A percentile compares a stretch with the other conserved stretches of the same genome.
Conservation (phyloP, 768 basidiomycete species). For the Gyrodon lividus region DNA sequence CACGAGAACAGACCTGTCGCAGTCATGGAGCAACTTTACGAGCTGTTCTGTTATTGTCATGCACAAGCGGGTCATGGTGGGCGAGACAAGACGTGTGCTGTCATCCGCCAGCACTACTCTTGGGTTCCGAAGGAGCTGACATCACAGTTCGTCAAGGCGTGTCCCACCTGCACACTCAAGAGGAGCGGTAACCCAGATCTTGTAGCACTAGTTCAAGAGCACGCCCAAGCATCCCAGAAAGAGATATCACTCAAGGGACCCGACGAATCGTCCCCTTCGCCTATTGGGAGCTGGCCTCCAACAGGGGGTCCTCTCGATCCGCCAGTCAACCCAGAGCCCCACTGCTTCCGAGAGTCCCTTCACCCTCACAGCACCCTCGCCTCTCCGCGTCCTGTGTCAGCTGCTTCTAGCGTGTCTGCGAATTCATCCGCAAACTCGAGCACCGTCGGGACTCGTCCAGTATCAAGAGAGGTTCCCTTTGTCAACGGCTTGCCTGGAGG, state of each 20-base stretch:
- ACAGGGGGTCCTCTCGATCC: conserved; percentile 30
- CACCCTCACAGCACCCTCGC: not conserved
- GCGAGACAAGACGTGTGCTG: conserved; percentile 72
- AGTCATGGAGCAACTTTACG: conserved; percentile 75
- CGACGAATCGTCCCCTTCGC: not conserved
- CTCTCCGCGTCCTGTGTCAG: conserved; percentile 1
- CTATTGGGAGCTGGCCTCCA: conserved; percentile 14
- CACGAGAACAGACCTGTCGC: conserved; percentile 76
- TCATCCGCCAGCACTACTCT: conserved; percentile 68
- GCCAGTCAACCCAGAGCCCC: conserved; percentile 12
- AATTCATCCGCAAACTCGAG: not conserved
- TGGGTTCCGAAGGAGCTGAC: conserved; percentile 87
- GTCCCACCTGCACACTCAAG: conserved; percentile 68
- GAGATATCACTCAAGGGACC: not conserved
- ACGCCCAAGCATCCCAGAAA: not conserved
- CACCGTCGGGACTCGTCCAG: not conserved
- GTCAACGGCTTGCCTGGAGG: not conserved
- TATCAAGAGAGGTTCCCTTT: not conserved
- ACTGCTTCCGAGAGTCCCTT: not conserved
- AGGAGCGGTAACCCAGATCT: conserved; percentile 34
- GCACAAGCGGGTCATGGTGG: conserved; percentile 66
- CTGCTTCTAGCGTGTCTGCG: not conserved
- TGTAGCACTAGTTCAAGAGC: conserved; percentile 10
- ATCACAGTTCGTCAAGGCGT: conserved; percentile 72
- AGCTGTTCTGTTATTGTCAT: conserved; percentile 74